A percentile compares a stretch with the other conserved stretches of the same genome.
Conservation (phyloP, 768 basidiomycete species). For the Fomitopsis serialis region DNA sequence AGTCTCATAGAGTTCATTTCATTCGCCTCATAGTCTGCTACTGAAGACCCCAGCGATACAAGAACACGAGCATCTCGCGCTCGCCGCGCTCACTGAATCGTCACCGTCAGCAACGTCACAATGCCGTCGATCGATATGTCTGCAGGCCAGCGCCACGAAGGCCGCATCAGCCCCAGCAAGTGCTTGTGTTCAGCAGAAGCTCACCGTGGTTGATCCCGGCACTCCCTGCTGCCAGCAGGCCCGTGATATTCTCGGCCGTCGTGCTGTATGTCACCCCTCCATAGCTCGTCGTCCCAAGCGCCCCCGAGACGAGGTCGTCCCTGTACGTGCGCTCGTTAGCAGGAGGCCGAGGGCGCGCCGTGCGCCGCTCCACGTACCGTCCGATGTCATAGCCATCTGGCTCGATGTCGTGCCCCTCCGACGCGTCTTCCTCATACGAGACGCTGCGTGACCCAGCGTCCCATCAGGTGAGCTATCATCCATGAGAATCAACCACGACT, state of each 20-base stretch:
- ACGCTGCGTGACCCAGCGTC: conserved; percentile 13
- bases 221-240: conserved; percentile 47
- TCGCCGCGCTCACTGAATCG: neutral
- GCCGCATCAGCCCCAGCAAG: neutral
- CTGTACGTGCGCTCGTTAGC: conserved; percentile 21
- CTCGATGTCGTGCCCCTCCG: conserved; percentile 19
- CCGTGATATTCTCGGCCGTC: conserved; percentile 39
- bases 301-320: conserved; percentile 31
- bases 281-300: conserved; percentile 34
- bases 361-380: conserved; percentile 17
- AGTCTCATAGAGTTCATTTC: no score
- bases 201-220: conserved; percentile 51
- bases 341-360: neutral
- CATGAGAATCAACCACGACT: conserved; percentile 6
- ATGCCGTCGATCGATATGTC: neutral
- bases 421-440: conserved; percentile 18
- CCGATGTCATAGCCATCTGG: conserved; percentile 28
- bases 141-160: neutral
- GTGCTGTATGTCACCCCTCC: conserved; percentile 43
- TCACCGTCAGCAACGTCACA: neutral
- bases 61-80: no score
- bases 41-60: no score
- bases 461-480: neutral
- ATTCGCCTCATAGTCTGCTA: no score
- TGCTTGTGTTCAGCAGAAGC: neutral